Evolutionary conservation across 2,329 filamentous ascomycete species (phyloP), one percentile per base, ranked within the genome.

Genomic region (Cercospora sp.): DNA sequence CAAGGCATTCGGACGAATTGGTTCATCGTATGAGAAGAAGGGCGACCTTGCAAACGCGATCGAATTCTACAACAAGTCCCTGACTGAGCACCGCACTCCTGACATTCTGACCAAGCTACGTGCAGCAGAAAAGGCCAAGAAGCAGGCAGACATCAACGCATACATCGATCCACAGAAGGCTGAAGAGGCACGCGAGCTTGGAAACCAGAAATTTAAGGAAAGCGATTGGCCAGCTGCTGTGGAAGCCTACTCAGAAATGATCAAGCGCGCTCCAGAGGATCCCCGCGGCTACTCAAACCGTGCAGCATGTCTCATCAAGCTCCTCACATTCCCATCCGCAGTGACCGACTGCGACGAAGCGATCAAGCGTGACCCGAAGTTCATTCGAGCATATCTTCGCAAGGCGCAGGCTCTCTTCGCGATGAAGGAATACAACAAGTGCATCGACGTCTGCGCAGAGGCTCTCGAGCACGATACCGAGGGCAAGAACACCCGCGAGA

Each of bases 371-470:
- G 95, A 99, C 76, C 87, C 91, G 67, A 91, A 90, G 78, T 99
- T 99, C 81, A 94, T 98, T 82, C 90, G 94, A 66, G 95, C 95
- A 7, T 98, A 98, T 81, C 91, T 99, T 75, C 91, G 95, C 79
- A 98, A 97, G 85, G 94, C 94, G 0, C 94, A 98, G 83, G 93
- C 93, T 51, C 92, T 94, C 80, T 93, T 95, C 74, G 93, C 93
- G 75, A 99, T 99, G 95, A 92, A 95, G 80, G 94, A 99, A 81
- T 98, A 97, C 85, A 97, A 90, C 80, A 94, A 94, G 80, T 96
- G 92, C 78, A 85, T 98, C 67, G 95, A 99, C 78, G 91, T 90
- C 7, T 97, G 94, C 83, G 88, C 88, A 45, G 92, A 93, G 78
- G 95, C 96, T 0, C 84, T 86, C 8, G 86, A 89, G 74, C 87